Evolutionary conservation across 345 rosid species (phyloP), one percentile per base, ranked within the genome.

Genomic region (Raphanus sativus): DNA sequence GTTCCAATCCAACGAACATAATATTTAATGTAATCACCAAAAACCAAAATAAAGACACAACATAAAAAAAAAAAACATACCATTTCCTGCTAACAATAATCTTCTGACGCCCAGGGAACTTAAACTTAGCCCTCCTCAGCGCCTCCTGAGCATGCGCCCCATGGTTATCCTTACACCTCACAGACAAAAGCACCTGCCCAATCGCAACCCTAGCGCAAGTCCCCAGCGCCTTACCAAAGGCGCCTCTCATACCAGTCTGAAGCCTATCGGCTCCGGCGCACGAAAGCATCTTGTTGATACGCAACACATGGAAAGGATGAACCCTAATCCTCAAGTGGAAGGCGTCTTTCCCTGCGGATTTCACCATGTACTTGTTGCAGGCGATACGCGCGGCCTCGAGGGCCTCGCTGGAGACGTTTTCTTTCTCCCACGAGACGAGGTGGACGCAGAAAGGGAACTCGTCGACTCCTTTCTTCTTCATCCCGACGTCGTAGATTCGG

Each of bases 191-290:
- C 29, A 87, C 89, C 85, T 87, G 89, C 5, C 89, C 89, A 2
- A 87, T 87, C 0, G 81, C 82, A 4, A 87, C 89, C 32, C 89
- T 73, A 15, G 86, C 90, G 60, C 89, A 87, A 24, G 82, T 74
- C 17, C 90, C 90, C 29, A 82, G 81, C 3, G 90, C 87, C 61
- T 87, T 86, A 16, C 90, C 90, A 52, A 86, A 87, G 48, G 90
- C 90, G 74, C 89, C 90, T 76, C 87, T 79, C 89, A 84, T 87
- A 1, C 87, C 89, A 48, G 87, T 87, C 70, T 87, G 90, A 13
- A 87, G 87, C 78, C 87, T 86, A 83, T 87, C 89, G 80, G 91
- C 91, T 40, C 91, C 91, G 2, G 91, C 91, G 36, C 91, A 86
- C 0, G 91, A 87, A 86, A 87, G 91, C 91, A 87, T 87, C 87